Percentiles rank a stretch among this genome's conserved stretches.
These are phyloP conservation scores for Phytophthora litchii DNA, from an alignment of 352 stramenopile species.

Conservation along the genomic window DNA sequence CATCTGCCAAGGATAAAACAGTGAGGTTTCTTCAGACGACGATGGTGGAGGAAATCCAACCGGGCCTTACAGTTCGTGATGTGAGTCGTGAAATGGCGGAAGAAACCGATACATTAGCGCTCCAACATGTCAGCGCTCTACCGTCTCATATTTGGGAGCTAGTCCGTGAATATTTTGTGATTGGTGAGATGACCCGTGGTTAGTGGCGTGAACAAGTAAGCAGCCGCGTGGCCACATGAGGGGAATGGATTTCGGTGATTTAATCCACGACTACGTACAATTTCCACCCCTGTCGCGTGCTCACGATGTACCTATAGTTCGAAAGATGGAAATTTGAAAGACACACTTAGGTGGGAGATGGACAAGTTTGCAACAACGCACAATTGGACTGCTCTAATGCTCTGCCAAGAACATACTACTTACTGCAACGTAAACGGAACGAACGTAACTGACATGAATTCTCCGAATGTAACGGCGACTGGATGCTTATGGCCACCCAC, in stretches of 20 bases:
- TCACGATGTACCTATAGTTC: too few species aligned
- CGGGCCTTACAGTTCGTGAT: neutral
- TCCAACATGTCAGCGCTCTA: conserved; percentile 7
- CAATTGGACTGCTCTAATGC: too few species aligned
- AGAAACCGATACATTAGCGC: neutral
- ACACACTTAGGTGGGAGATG: too few species aligned
- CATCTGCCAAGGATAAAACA: neutral
- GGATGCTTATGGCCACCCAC: too few species aligned
- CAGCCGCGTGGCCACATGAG: too few species aligned
- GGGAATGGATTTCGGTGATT: too few species aligned
- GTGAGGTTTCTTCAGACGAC: neutral
- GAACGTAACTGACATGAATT: too few species aligned
- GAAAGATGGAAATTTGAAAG: too few species aligned
- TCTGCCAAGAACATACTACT: too few species aligned
- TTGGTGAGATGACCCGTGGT: conserved; percentile 62
- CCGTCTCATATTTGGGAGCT: conserved; percentile 98
- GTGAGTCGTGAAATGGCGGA: conserved; percentile 8
- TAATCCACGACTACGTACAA: neutral
- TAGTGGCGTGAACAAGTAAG: conserved; percentile 25
- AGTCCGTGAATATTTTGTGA: conserved; percentile 91
- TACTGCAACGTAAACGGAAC: too few species aligned
- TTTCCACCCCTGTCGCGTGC: conserved; percentile 5
- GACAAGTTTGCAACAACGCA: too few species aligned
- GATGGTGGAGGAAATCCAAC: neutral
- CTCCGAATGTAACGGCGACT: too few species aligned